A percentile compares a stretch with the other conserved stretches of the same genome.
Conservation (phyloP, 1,284 basidiomycete genomes). For the Rhodofomes roseus region DNA sequence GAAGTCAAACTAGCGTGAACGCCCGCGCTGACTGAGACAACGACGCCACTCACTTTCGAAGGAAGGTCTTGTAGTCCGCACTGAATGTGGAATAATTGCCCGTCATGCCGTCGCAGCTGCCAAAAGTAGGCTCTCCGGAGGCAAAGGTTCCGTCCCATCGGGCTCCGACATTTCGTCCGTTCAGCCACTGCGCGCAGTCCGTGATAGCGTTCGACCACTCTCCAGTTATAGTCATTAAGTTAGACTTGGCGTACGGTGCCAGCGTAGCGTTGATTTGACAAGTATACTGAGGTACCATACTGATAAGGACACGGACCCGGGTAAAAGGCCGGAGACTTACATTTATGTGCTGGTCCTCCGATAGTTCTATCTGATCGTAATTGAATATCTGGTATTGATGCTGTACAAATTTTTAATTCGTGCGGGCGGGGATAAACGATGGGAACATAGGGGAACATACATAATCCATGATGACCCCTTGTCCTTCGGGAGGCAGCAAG, state of each 20-base stretch:
- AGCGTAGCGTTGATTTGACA: slow-evolving; percentile 22
- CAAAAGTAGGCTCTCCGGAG: slow-evolving; percentile 39
- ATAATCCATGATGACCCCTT: slow-evolving; percentile 58
- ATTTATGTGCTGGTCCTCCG: slow-evolving; percentile 52
- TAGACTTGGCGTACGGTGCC: slow-evolving; percentile 39
- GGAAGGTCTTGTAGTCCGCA: slow-evolving; percentile 56
- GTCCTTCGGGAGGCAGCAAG: slow-evolving; percentile 46
- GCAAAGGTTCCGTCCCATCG: slow-evolving; percentile 61
- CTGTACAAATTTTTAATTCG: slow-evolving; percentile 27
- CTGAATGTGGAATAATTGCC: slow-evolving; percentile 60
- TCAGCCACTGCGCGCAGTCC: slow-evolving; percentile 78
- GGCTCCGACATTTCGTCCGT: slow-evolving; percentile 68
- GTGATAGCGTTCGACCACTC: slow-evolving; percentile 81
- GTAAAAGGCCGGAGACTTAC: slow-evolving; percentile 26
- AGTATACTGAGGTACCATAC: slow-evolving; percentile 18
- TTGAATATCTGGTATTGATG: slow-evolving; percentile 84
- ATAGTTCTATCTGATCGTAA: slow-evolving; percentile 49
- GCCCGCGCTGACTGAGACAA: neutral
- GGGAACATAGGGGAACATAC: slow-evolving; percentile 33
- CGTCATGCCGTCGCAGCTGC: slow-evolving; percentile 57
- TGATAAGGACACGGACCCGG: neutral
- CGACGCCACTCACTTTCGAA: slow-evolving; percentile 48
- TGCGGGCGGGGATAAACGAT: neutral
- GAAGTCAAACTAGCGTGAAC: neutral
- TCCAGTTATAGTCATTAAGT: slow-evolving; percentile 63